Evolutionary conservation across 768 basidiomycete species (phyloP).

Genomic region (Lentinula aciculospora): DNA sequence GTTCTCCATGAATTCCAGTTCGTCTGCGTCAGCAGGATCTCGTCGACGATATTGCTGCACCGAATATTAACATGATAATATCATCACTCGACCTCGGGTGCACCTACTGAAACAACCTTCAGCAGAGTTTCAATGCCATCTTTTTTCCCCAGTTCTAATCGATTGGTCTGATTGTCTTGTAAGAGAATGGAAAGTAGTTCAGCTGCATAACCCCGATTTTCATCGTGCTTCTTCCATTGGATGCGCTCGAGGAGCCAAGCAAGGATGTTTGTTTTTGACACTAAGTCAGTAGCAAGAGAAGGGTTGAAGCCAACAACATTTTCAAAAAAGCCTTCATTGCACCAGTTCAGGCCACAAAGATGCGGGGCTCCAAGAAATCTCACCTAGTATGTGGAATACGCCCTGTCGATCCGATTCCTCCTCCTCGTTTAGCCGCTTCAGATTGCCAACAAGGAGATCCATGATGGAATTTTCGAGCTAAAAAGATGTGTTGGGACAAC

Average conservation of each 20-base stretch:
- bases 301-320: constrained; percentile 88
- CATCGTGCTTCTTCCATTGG: constrained; percentile 68
- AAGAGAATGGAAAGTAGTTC: constrained; percentile 90
- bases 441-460: constrained; percentile 86
- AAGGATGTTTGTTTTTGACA: constrained; percentile 70
- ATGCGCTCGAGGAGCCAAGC: constrained; percentile 78
- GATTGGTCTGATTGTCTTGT: constrained; percentile 66
- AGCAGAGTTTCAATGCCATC: constrained; percentile 78
- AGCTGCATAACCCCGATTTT: constrained; percentile 90
- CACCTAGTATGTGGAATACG: constrained; percentile 88
- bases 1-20: constrained; percentile 98
- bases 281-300: constrained; percentile 60
- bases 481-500: constrained; percentile 1
- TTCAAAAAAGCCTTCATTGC: constrained; percentile 74
- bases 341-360: constrained; percentile 2
- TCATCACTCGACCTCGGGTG: constrained; percentile 9
- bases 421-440: constrained; percentile 79
- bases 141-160: constrained; percentile 59
- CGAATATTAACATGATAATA: not conserved
- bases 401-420: constrained; percentile 93
- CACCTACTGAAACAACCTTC: constrained; percentile 74
- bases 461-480: constrained; percentile 81
- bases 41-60: constrained; percentile 78
- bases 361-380: constrained; percentile 7
- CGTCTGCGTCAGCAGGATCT: constrained; percentile 84